A percentile compares a stretch with the other conserved stretches of the same genome.
phyloP scores from a whole-genome alignment of 495 filamentous ascomycete genomes.

The Paragyromitra xinjiangensis region DNA sequence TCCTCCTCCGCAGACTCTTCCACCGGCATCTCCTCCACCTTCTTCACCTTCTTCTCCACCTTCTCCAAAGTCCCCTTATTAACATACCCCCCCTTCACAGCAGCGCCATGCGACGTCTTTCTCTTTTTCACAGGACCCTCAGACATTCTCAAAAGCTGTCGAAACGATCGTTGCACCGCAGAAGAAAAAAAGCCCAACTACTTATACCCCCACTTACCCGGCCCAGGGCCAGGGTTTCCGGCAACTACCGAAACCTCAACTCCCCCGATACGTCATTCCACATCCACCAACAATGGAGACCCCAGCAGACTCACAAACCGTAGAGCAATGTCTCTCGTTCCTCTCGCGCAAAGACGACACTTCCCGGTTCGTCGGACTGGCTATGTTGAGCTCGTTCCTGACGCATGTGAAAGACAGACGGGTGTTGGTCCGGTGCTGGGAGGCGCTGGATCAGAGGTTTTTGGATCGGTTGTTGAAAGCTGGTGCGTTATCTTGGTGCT shows the following conservation, averaged over 20 bases:
- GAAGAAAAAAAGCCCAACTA: neutral
- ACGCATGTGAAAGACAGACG: conserved; percentile 65
- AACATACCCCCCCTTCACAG: neutral
- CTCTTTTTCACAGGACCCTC: conserved; percentile 43
- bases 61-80: conserved; percentile 8
- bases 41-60: neutral
- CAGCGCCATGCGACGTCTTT: conserved; percentile 39
- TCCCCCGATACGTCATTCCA: conserved; percentile 6
- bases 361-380: conserved; percentile 71
- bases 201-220: conserved; percentile 2
- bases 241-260: neutral
- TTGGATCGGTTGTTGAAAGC: conserved; percentile 69
- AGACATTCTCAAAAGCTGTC: conserved; percentile 17
- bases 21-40: neutral
- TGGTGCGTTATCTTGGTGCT: conserved; percentile 33
- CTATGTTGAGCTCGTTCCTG: conserved; percentile 68
- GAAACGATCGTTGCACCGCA: neutral
- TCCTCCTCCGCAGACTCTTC: conserved; percentile 12
- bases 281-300: conserved; percentile 5
- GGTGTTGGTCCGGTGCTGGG: conserved; percentile 62
- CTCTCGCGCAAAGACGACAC: conserved; percentile 70
- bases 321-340: conserved; percentile 55
- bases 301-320: conserved; percentile 33
- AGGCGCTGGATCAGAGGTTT: conserved; percentile 67
- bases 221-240: conserved; percentile 10